Conservation (phyloP, 179 eudicot genomes). For the Silene noctiflora region DNA sequence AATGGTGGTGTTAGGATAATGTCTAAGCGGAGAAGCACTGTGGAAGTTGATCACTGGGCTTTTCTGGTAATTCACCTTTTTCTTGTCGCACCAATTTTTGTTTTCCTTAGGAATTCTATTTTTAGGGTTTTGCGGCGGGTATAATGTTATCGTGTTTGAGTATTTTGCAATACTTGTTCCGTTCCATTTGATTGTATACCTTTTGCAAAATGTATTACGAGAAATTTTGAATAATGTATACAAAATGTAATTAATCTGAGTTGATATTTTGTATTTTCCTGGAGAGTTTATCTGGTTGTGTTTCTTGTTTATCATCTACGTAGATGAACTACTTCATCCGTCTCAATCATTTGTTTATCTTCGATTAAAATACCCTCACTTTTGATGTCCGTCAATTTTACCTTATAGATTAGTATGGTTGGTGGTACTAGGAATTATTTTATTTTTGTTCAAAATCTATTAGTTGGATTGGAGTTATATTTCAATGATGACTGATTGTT, state of each 20-base stretch:
- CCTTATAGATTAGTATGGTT: neutral
- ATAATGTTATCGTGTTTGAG: no score
- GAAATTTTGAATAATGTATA: no score
- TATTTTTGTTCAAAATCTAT: neutral
- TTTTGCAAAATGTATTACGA: no score
- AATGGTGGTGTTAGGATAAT: slow-evolving; percentile 12
- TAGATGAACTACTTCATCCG: neutral
- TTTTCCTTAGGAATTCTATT: neutral
- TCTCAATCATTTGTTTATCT: neutral
- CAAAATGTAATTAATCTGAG: neutral
- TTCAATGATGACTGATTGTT: neutral
- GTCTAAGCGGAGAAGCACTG: slow-evolving; percentile 22
- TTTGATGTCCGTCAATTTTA: no score
- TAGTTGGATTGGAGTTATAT: neutral
- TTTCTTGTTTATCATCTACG: neutral
- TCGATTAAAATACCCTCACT: no score
- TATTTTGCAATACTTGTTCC: neutral
- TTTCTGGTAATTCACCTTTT: slow-evolving; percentile 43
- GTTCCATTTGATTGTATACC: neutral
- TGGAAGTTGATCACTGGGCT: slow-evolving; percentile 44
- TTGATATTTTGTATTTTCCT: neutral
- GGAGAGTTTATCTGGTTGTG: neutral
- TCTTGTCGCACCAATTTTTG: neutral
- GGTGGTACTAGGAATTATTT: neutral
- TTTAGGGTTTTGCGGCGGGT: neutral